Conservation (phyloP, 2,329 filamentous ascomycete species). For the Sordariomycetes sp. region DNA sequence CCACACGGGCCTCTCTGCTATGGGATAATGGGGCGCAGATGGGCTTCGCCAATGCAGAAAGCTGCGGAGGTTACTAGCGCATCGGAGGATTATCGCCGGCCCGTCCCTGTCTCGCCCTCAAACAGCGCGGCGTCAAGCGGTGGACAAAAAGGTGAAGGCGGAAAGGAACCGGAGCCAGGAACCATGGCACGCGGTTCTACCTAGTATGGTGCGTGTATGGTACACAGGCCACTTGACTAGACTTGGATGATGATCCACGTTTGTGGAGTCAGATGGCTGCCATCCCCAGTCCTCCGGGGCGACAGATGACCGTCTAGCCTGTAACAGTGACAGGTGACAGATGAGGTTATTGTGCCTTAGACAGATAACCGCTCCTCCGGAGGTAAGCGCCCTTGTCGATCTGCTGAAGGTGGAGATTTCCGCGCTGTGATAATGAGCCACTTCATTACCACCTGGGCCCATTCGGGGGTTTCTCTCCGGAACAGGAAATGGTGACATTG, state of each 20-base stretch:
- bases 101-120: neutral
- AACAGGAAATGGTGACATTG: neutral
- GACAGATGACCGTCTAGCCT: neutral
- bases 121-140: neutral
- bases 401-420: neutral
- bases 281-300: neutral
- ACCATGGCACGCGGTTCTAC: neutral
- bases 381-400: neutral
- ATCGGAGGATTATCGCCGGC: neutral
- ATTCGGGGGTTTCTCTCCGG: neutral
- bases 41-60: neutral
- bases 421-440: neutral
- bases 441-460: neutral
- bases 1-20: neutral
- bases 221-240: neutral
- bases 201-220: neutral
- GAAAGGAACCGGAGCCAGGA: neutral
- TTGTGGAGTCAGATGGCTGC: neutral
- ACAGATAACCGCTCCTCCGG: neutral
- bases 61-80: neutral
- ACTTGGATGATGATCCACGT: neutral
- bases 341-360: neutral
- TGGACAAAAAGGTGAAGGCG: neutral
- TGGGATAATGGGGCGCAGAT: neutral
- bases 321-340: neutral